Conservation (phyloP, 2,329 filamentous ascomycete genomes). For the Pyricularia grisea region DNA sequence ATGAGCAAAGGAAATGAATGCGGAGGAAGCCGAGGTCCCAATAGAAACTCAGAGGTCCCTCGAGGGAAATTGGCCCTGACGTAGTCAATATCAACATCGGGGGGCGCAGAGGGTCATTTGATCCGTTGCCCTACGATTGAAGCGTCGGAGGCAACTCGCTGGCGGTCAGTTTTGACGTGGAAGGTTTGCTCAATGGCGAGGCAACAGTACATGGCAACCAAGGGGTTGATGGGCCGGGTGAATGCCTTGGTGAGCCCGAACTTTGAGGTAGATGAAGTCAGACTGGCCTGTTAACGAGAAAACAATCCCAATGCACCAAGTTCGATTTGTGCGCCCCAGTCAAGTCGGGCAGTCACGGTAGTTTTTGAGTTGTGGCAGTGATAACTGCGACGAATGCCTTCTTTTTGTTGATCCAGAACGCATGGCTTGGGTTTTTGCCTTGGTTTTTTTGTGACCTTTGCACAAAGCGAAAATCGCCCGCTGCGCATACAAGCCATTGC, state of each 20-base stretch:
- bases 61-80: neutral
- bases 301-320: neutral
- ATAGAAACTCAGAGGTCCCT: neutral
- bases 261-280: neutral
- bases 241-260: neutral
- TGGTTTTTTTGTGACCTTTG: neutral
- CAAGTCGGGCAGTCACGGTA: neutral
- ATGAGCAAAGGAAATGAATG: neutral
- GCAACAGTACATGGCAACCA: neutral
- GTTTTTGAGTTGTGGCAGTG: neutral
- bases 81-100: neutral
- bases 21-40: neutral
- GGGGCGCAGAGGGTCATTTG: neutral
- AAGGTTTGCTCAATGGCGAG: neutral
- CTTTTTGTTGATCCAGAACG: neutral
- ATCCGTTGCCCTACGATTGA: neutral
- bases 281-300: neutral
- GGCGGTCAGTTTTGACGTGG: neutral
- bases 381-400: neutral
- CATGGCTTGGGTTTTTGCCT: neutral
- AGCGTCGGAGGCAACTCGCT: neutral
- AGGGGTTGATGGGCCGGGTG: neutral
- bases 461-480: neutral
- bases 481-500: neutral
- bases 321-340: neutral